Evolutionary conservation across 129 eudicot species (phyloP), one percentile per base, ranked within the genome.

Genomic region (Scalesia atractyloides): DNA sequence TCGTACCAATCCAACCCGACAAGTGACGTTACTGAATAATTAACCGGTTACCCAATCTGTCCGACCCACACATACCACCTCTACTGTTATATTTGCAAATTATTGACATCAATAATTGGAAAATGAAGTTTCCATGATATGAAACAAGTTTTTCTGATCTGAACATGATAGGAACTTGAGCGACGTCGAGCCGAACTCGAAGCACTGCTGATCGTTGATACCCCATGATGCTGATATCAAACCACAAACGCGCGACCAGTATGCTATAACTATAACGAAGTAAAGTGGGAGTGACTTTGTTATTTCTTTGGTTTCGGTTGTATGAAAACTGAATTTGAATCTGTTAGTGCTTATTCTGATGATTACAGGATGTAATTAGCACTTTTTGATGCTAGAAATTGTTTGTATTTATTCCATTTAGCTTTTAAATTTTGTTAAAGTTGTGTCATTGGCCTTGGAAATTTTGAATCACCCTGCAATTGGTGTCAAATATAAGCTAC

Each of bases 131-230:
- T 34, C 64, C 63, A n/a, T 74, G 53, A 24, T 14, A 53, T 41
- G 73, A 62, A 69, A 39, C 76, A 63, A 68, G n/a, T 5, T 9
- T 8, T 62, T 51, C 63, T 41, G 11, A 48, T 68, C 33, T 72
- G 53, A 54, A 66, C 30, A 50, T 74, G 74, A 60, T 83, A 92
- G 98, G 98, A 92, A 2, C 79, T 92, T 69, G 98, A 92, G 79
- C 84, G 86, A 0, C 88, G 88, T 12, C 75, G 83, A 70, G 93
- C 85, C 69, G 98, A 89, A 79, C 98, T 92, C 53, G 94, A 89
- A 78, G 79, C 94, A 34, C 76, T 83, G 70, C 75, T 92, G 76
- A 62, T 92, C 61, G 77, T 46, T 13, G 86, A 89, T 33, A 48
- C 76, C 20, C 84, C 71, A 19, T 91, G 85, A 91, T 3, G 50